Evolutionary conservation across 2,329 filamentous ascomycete species (phyloP), one percentile per base, ranked within the genome.

Genomic region (Cadophora sp.): DNA sequence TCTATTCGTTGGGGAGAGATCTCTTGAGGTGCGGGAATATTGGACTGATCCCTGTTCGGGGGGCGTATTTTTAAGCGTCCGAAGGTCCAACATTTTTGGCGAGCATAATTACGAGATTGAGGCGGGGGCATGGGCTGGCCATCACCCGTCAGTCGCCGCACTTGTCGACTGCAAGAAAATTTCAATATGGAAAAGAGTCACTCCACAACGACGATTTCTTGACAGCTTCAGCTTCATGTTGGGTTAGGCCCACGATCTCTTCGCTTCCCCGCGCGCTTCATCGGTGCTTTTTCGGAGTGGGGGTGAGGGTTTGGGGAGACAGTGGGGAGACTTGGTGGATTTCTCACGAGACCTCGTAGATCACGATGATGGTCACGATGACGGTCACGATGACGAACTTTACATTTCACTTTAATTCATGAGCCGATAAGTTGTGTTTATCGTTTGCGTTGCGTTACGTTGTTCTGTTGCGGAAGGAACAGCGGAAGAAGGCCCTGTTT

Each of bases 21-120:
- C 8, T 11, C 14, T 5, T 31, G 51, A 16, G 37, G 24, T 26
- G 34, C 14, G 27, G 14, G 22, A 61, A 61, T 46, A 61, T 12
- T 27, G n/a, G n/a, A n/a, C n/a, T 37, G 24, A 67, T 53, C 65
- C 65, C 51, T 56, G 65, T 48, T 59, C 53, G 29, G 48, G 58
- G 64, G 55, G 64, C 43, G 29, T n/a, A n/a, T n/a, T 34, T 43
- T 65, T 51, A 66, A 48, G 55, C 55, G 50, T 51, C 31, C 64
- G 46, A 62, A 37, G 22, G 34, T 43, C 43, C 61, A 64, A 67
- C 60, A 64, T 59, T 64, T 64, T 64, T 53, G 37, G 61, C 66
- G 66, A 68, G 62, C 66, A 67, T 67, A 67, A 67, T 64, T 60
- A 67, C 65, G 65, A 64, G 65, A 31, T n/a, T 22, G 24, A 31